Evolutionary conservation across 352 stramenopile species (phyloP).

Genomic region (Pythium phragmiticola): DNA sequence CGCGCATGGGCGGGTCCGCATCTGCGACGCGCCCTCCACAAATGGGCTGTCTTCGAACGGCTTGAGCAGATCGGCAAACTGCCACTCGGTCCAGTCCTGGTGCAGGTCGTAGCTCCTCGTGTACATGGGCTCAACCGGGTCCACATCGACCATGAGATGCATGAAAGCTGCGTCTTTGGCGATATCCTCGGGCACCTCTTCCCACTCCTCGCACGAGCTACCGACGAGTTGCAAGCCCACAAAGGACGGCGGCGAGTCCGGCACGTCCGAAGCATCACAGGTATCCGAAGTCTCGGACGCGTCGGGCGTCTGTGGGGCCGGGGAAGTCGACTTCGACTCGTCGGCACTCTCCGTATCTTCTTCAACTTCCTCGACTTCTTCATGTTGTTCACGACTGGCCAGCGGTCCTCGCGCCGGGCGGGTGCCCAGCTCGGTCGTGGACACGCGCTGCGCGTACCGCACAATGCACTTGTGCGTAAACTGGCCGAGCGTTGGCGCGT

Average conservation of each 20-base stretch:
- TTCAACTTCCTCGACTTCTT: slow-evolving; percentile 3
- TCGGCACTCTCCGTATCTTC: neutral
- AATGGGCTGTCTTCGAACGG: slow-evolving; percentile 18
- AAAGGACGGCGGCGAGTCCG: slow-evolving; percentile 3
- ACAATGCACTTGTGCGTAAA: slow-evolving; percentile 25
- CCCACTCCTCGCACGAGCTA: slow-evolving; percentile 10
- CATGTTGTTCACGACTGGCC: neutral
- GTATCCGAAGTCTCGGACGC: slow-evolving; percentile 4
- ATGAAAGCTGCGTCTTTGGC: slow-evolving; percentile 21
- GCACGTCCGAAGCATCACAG: neutral
- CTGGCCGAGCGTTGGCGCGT: slow-evolving; percentile 20
- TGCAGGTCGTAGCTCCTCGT: slow-evolving; percentile 1
- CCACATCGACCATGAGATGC: slow-evolving; percentile 24
- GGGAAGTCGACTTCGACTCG: too few species aligned
- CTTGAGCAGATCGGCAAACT: slow-evolving; percentile 18
- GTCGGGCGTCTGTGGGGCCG: too few species aligned
- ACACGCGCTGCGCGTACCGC: slow-evolving; percentile 14
- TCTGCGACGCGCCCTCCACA: slow-evolving; percentile 12
- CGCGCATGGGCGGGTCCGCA: slow-evolving; percentile 9
- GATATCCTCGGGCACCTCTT: slow-evolving; percentile 22
- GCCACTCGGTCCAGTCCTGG: slow-evolving; percentile 20
- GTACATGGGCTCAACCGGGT: slow-evolving; percentile 17
- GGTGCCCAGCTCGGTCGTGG: neutral
- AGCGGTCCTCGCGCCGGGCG: neutral
- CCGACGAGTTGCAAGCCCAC: slow-evolving; percentile 3